phyloP scores from a whole-genome alignment of 2,329 filamentous ascomycete genomes.

The Elsinoe fawcettii region DNA sequence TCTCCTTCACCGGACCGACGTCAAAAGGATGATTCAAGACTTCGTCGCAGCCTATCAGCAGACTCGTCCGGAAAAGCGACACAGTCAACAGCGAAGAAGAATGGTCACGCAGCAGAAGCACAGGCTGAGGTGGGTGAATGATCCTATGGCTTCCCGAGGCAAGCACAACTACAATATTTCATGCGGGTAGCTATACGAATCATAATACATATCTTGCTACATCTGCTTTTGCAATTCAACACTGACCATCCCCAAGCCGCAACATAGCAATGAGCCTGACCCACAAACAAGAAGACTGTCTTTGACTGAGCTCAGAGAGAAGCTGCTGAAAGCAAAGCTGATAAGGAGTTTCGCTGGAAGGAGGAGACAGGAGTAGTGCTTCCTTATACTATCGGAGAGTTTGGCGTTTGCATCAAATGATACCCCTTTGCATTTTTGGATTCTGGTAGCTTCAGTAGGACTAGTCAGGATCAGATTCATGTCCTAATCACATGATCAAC shows the following conservation, averaged over 20 bases:
- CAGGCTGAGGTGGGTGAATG: not conserved
- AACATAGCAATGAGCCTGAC: not conserved
- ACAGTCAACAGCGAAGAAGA: not conserved
- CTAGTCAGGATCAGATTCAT: too few relatives aligned
- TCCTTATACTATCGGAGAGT: not conserved
- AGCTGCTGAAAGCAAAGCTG: constrained; percentile 15
- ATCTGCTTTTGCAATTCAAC: not conserved
- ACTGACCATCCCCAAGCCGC: not conserved
- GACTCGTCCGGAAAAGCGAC: not conserved
- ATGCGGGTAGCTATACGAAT: not conserved
- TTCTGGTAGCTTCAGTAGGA: not conserved
- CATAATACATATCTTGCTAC: not conserved
- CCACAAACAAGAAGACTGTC: constrained; percentile 9
- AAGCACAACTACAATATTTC: not conserved
- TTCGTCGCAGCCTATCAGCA: not conserved
- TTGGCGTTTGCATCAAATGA: not conserved
- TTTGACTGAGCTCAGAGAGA: constrained; percentile 14
- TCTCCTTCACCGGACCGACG: constrained; percentile 61
- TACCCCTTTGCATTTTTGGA: not conserved
- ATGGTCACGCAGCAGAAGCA: not conserved
- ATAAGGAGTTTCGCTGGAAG: not conserved
- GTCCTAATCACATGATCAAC: not conserved
- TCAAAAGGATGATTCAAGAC: not conserved
- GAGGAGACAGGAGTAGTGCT: not conserved
- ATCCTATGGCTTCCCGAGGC: not conserved